Base-by-base conservation (phyloP, 768 basidiomycete species). In the Lentinula guzmanii region DNA sequence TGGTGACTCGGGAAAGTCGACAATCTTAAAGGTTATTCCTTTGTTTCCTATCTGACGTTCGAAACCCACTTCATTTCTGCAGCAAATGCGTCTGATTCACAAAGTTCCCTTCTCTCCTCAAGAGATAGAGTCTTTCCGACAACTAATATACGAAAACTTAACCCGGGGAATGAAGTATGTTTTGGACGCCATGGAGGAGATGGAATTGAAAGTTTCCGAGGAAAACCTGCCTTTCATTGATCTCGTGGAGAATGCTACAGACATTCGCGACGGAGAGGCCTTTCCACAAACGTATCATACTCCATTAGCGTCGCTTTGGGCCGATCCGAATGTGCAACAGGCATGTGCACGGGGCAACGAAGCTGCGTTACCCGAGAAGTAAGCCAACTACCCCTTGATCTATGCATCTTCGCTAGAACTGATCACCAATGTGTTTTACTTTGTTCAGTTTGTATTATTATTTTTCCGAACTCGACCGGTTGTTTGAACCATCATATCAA, bases 41-140 rank as follows among this genome's bases (percentile, higher is more conserved):
- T 24, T n/a, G 46, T n/a, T 8, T 50, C n/a, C 24, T 41, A 8
- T 8, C 1, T 3, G 4, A 39, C 41, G 4, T 21, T 16, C 11
- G 53, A 24, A 34, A 15, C 55, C 35, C 16, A 4, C 54, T 13
- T 13, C 7, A 66, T 48, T 6, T 50, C 48, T 24, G 24, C 62
- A 95, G 90, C 95, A 98, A 89, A 98, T 98, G 95, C 87, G 95
- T 42, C 79, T 97, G 42, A 97, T 99, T 54, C 95, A 98, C 74
- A 83, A 86, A 62, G 78, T 93, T 1, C 89, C 91, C 0, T 99
- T 97, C 75, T 83, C 87, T 0, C 56, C 82, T 0, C 82, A 86
- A 67, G 97, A 98, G 72, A 82, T 91, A 42, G 95, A 98, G 73
- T 85, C 81, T 15, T 97, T 90, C 67, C 87, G 95, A 1, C 95